Evolutionary conservation across 108 stramenopile species (phyloP), one percentile per base, ranked within the genome.

Genomic region (Parietichytrium sp.): DNA sequence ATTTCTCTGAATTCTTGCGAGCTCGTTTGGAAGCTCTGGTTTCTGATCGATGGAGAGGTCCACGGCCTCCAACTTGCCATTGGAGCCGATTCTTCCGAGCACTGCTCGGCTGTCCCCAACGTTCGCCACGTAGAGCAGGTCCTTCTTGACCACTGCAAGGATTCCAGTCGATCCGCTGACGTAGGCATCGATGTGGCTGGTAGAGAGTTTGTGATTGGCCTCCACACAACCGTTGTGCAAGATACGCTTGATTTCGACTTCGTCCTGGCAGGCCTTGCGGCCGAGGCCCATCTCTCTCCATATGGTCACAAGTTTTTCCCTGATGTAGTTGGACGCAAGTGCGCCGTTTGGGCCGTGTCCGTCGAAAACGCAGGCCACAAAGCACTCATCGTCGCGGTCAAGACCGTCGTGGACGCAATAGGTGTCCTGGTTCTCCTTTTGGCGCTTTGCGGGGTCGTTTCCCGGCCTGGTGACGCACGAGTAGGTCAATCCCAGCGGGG

Each of bases 101-200:
- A 99, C 92, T 25, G 95, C 94, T 6, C 96, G 91, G 78, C 92
- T 93, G 85, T 96, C 96, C 26, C 98, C 98, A 2, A 97, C 98
- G 83, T 99, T 99, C 80, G 92, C 92, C 51, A 97, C 93, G 31
- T 93, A 92, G 20, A 97, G 80, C 29, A 86, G 89, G 45, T 86
- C 84, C 4, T 92, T 95, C 7, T 92, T 86, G 31, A 97, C 42
- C 3, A 97, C 91, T 29, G 93, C 92, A 3, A 96, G 93, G 48
- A 96, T 88, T 13, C 94, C 92, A 1, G 98, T 99, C 82, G 93
- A 94, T 36, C 98, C 98, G 31, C 61, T 78, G n/a, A 82, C 55
- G 82, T 82, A 82, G 18, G 51, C 55, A 29, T 82, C 82, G 30
- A 61, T 78, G 29, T 79, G 80, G 29, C 61, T 51, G 0, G 80